Conservation (phyloP, 371 early-diverging fungal species). For the Conidiobolus incongruus region DNA sequence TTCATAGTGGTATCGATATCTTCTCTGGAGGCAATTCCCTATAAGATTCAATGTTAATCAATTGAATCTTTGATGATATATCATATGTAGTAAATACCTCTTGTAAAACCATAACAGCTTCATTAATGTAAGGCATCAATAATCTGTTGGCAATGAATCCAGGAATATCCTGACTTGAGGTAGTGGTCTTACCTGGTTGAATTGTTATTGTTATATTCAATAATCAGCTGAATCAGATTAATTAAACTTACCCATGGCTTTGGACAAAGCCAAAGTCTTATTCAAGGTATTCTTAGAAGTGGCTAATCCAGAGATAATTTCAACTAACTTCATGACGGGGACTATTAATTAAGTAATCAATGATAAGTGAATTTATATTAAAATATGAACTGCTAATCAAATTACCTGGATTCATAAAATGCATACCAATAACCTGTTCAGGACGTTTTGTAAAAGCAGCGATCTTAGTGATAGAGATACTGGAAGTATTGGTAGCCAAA, state of each 20-base stretch:
- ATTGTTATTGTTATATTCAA: neutral
- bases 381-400: neutral
- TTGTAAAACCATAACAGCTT: constrained; percentile 74
- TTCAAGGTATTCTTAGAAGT: constrained; percentile 45
- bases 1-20: constrained; percentile 98
- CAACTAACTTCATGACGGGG: constrained; percentile 94
- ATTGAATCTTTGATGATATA: neutral
- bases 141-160: constrained; percentile 94
- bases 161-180: constrained; percentile 71
- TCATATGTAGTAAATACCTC: constrained; percentile 22
- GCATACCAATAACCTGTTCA: constrained; percentile 22
- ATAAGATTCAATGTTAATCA: neutral
- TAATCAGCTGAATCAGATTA: neutral
- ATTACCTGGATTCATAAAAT: neutral
- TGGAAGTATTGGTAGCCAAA: constrained; percentile 87
- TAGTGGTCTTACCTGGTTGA: constrained; percentile 50
- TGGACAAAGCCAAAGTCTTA: constrained; percentile 50
- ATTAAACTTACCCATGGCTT: constrained; percentile 31
- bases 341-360: constrained; percentile 87
- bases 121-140: constrained; percentile 97
- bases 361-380: constrained; percentile 6
- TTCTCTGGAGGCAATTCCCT: constrained; percentile 79
- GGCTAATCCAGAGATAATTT: constrained; percentile 85
- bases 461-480: constrained; percentile 89
- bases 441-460: constrained; percentile 67